Evolutionary conservation across 306 rosid genomes (phyloP).

Genomic region (Quercus suber): DNA sequence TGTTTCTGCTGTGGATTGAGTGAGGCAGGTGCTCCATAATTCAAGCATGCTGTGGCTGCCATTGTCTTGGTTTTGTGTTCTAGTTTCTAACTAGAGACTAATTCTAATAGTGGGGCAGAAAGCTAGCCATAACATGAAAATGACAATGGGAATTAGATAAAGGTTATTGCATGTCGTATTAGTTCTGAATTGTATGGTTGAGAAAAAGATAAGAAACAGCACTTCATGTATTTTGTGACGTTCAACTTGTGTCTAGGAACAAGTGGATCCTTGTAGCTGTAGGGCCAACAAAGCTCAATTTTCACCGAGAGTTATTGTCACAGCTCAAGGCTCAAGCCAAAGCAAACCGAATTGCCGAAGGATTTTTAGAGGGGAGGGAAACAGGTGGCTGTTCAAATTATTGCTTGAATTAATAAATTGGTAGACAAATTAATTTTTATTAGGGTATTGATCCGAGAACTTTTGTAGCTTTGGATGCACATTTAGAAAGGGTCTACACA

Average conservation of each 20-base stretch:
- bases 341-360: no score
- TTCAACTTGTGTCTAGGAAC: not conserved
- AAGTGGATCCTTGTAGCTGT: no score
- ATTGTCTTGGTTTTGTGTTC: slow-evolving; percentile 16
- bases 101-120: not conserved
- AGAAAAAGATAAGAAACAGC: slow-evolving; percentile 62
- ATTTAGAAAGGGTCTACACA: no score
- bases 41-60: slow-evolving; percentile 53
- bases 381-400: no score
- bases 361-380: no score
- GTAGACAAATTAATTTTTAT: no score
- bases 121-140: slow-evolving; percentile 1
- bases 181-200: slow-evolving; percentile 54
- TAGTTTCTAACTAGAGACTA: not conserved
- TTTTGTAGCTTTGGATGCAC: no score
- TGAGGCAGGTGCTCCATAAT: slow-evolving; percentile 40
- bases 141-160: slow-evolving; percentile 10
- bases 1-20: slow-evolving; percentile 24
- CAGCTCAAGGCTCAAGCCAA: no score
- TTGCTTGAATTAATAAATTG: no score
- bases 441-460: no score
- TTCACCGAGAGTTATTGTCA: no score
- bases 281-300: no score
- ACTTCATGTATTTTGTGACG: slow-evolving; percentile 9
- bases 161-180: not conserved